A percentile compares a stretch with the other conserved stretches of the same genome.
Evolutionary conservation across 352 stramenopile species (phyloP).

Genomic region (Phytophthora vignae): DNA sequence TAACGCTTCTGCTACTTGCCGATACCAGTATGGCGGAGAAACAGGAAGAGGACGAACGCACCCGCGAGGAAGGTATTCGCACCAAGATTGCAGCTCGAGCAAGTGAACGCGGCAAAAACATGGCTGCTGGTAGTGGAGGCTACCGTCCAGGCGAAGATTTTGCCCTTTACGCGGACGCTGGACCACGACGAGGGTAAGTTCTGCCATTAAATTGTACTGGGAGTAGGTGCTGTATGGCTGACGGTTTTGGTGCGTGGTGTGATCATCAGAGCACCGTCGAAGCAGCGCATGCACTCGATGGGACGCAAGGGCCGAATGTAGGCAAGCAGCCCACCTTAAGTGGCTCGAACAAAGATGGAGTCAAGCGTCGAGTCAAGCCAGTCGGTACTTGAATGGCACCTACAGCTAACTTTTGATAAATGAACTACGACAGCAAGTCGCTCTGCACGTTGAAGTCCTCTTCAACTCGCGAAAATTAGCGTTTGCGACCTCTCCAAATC

Average conservation of each 20-base stretch:
- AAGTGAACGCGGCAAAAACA: conserved; percentile 58
- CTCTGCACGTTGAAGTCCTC: conserved; percentile 18
- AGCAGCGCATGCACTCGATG: conserved; percentile 59
- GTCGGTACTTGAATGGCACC: not conserved
- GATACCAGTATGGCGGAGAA: conserved; percentile 58
- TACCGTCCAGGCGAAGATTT: conserved; percentile 60
- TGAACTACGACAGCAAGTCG: not conserved
- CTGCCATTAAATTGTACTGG: not conserved
- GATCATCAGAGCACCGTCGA: conserved; percentile 43
- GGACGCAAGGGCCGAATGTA: conserved; percentile 71
- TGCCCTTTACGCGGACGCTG: conserved; percentile 49
- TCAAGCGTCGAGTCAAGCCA: not conserved
- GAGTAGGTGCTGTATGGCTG: not conserved
- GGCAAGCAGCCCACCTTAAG: not conserved
- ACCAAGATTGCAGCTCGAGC: conserved; percentile 61
- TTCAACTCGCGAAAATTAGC: not conserved
- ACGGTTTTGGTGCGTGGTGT: not conserved
- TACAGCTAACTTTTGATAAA: conserved; percentile 3
- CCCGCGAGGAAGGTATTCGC: conserved; percentile 57
- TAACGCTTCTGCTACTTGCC: conserved; percentile 11
- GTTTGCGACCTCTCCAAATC: not conserved
- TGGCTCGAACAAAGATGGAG: conserved; percentile 1
- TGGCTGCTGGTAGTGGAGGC: conserved; percentile 26
- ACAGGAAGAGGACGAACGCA: conserved; percentile 58
- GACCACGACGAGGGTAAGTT: conserved; percentile 59